These are phyloP conservation scores for Rubia balearica DNA, from an alignment of 305 asterid genomes.

Conservation along the genomic window DNA sequence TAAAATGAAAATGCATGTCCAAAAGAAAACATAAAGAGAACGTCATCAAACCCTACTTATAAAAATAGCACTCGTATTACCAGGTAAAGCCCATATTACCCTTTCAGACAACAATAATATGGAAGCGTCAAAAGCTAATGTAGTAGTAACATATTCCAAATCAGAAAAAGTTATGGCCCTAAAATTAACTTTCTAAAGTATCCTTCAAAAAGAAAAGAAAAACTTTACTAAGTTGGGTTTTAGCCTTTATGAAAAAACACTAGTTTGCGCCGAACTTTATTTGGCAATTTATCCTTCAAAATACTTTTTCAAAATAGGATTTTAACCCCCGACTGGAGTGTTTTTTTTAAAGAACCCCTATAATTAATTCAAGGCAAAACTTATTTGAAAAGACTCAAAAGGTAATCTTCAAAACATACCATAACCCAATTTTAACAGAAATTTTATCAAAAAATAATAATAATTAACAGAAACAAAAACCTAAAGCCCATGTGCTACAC, in stretches of 20 bases:
- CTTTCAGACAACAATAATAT: not conserved
- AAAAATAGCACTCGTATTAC: not conserved
- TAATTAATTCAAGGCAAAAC: too few relatives aligned
- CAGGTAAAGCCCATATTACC: not conserved
- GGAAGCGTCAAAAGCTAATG: not conserved
- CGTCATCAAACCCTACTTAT: too few relatives aligned
- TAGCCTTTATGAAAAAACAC: too few relatives aligned
- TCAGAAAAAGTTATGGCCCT: not conserved
- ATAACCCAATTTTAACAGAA: not conserved
- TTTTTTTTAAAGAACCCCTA: too few relatives aligned
- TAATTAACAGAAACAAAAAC: not conserved
- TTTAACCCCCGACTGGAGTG: too few relatives aligned
- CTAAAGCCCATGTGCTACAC: not conserved
- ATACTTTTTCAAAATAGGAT: too few relatives aligned
- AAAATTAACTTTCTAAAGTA: too few relatives aligned
- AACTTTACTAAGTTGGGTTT: too few relatives aligned
- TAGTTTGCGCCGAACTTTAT: not conserved
- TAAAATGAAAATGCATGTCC: not conserved
- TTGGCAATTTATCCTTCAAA: not conserved
- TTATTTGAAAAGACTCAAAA: not conserved
- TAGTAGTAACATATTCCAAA: not conserved
- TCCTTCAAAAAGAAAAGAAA: too few relatives aligned
- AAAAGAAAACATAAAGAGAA: not conserved
- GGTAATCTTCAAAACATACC: not conserved
- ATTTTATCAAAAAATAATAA: too few relatives aligned